phyloP scores from a whole-genome alignment of 768 basidiomycete genomes.

The Suillus subluteus region DNA sequence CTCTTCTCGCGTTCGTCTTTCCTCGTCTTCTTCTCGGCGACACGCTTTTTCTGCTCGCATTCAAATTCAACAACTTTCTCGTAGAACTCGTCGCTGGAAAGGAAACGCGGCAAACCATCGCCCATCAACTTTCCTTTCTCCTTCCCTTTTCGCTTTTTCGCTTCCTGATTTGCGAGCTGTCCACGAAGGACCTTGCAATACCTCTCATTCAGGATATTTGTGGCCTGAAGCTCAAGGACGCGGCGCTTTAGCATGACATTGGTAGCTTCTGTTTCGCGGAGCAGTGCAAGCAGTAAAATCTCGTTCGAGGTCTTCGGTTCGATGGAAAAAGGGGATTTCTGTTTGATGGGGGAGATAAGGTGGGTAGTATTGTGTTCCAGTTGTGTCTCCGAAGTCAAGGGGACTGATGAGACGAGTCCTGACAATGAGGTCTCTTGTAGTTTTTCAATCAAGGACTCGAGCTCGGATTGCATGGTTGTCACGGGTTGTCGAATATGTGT shows the following conservation, averaged over 20 bases:
- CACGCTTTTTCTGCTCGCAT: conserved; percentile 10
- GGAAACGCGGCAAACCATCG: conserved; percentile 9
- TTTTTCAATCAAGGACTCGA: conserved; percentile 4
- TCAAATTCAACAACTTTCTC: conserved; percentile 16
- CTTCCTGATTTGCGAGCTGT: conserved; percentile 10
- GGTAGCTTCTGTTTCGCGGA: conserved; percentile 6
- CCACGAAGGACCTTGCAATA: conserved; percentile 7
- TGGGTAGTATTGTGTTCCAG: conserved; percentile 9
- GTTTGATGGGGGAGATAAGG: not conserved
- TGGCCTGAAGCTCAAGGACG: conserved; percentile 9
- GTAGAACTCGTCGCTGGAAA: conserved; percentile 14
- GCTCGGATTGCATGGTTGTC: not conserved
- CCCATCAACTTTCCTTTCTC: conserved; percentile 6
- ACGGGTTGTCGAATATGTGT: not conserved
- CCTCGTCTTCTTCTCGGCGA: conserved; percentile 1
- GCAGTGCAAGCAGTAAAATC: conserved; percentile 6
- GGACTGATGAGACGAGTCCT: conserved; percentile 3
- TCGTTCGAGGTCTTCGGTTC: conserved; percentile 8
- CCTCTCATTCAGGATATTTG: conserved; percentile 9
- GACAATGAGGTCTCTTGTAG: conserved; percentile 12
- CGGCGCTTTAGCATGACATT: not conserved
- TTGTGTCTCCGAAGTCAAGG: not conserved
- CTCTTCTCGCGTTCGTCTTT: conserved; percentile 2
- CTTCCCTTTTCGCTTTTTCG: conserved; percentile 10
- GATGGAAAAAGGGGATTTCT: not conserved